Evolutionary conservation across 768 basidiomycete species (phyloP).

Genomic region (Mycena galericulata): DNA sequence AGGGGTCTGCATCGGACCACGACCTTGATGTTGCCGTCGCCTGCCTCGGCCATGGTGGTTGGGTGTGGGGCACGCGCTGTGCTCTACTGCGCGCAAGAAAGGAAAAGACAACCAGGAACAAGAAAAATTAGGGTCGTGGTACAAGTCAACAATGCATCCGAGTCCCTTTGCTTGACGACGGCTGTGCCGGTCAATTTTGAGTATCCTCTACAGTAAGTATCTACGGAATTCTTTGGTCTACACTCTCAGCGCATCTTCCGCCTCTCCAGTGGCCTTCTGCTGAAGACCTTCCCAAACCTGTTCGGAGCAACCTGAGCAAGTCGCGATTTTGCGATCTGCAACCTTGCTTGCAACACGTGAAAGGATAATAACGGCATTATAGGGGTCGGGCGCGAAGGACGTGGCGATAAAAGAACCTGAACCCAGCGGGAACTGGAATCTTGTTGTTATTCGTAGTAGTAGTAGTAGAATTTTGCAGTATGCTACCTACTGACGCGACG

Average conservation of each 20-base stretch:
- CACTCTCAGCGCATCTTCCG: too few relatives aligned
- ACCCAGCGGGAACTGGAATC: too few relatives aligned
- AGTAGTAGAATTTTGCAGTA: too few relatives aligned
- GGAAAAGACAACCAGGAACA: conserved; percentile 1
- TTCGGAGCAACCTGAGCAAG: not conserved
- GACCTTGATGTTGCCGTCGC: conserved; percentile 93
- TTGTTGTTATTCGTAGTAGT: too few relatives aligned
- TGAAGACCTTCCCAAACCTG: too few relatives aligned
- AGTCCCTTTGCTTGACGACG: not conserved
- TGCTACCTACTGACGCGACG: too few relatives aligned
- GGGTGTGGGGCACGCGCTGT: conserved; percentile 26
- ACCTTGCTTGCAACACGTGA: not conserved
- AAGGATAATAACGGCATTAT: not conserved
- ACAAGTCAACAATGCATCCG: conserved; percentile 24
- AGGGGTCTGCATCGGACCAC: conserved; percentile 96
- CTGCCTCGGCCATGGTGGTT: conserved; percentile 74
- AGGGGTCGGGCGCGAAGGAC: too few relatives aligned
- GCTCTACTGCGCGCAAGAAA: conserved; percentile 25
- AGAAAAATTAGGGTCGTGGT: conserved; percentile 33
- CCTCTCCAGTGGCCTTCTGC: too few relatives aligned
- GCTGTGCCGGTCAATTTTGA: too few relatives aligned
- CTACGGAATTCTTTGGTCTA: too few relatives aligned
- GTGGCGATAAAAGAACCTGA: too few relatives aligned
- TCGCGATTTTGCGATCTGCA: not conserved
- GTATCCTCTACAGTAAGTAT: too few relatives aligned